Evolutionary conservation across 2,329 filamentous ascomycete genomes (phyloP), one percentile per base, ranked within the genome.

Genomic region (Saccharata proteae): DNA sequence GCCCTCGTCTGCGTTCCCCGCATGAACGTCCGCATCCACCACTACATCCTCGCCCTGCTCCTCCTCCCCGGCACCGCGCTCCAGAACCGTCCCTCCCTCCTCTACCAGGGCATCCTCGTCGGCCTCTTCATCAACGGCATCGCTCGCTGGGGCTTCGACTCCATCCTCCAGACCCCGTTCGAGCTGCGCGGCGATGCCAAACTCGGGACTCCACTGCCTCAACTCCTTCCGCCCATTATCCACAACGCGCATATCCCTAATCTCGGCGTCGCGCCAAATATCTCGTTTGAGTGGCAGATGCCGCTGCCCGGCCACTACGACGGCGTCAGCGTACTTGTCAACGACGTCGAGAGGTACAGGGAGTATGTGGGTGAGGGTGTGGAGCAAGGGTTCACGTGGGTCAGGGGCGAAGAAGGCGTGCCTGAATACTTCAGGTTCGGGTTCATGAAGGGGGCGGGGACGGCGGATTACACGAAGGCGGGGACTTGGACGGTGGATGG

Each of bases 71-170:
- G 86, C 0, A 96, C 90, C 0, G 77, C 74, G 32, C 75, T 96
- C 54, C 86, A 93, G 43, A 96, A 82, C 5, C 73, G 90, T 0
- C 80, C 83, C 0, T 78, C 77, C 1, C 64, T 96, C 6, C 55
- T 93, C 2, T 96, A 90, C 48, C 88, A 96, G 54, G 90, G 90
- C 8, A 63, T 98, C 2, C 65, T 98, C 0, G 62, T 96, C 6
- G 90, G 90, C 0, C 68, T 96, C 0, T 96, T 94, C 54, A 77
- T 94, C 58, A 94, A 94, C 51, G 88, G 90, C 31, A 75, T 92
- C 37, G 88, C 86, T 4, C 71, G 88, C 25, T 96, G 90, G 90
- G 86, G 86, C 1, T 98, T 93, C 52, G 86, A 84, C 39, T 70
- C 80, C 1, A 74, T 98, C 27, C 69, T 98, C 11, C 78, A 98